Evolutionary conservation across 768 basidiomycete genomes (phyloP), one percentile per base, ranked within the genome.

Genomic region (Leccinum obscurum): DNA sequence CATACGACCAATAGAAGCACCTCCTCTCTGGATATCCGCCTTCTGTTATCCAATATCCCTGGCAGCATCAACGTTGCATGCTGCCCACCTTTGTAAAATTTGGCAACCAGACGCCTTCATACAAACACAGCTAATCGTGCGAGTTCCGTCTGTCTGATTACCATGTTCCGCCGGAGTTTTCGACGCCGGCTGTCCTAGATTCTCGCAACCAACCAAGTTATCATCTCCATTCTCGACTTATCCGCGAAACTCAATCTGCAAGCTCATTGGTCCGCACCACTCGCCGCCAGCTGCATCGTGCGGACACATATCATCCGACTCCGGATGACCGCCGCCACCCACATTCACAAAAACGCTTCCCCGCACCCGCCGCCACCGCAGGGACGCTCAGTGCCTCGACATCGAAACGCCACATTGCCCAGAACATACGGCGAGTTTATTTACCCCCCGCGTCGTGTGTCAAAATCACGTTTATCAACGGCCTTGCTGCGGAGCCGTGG

Each of bases 291-390:
- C 22, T 22, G 13, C 6, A 9, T 50, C 39, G 15, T 35, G 14
- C 7, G 26, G 35, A 28, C 46, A 32, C 14, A 46, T 51, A 30
- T 10, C 22, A 39, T 7, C 34, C 28, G 30, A 7, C 48, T 60
- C 59, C 65, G 57, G 57, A 48, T 41, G 26, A n/a, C 53, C 59
- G 57, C 59, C 59, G 65, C 59, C 41, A 51, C 44, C 32, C 35
- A 50, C 30, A 44, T 3, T 10, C 50, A 1, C 50, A 1, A 37
- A 52, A 1, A 48, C 5, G 54, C 68, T 69, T 66, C 68, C 63
- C 58, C 64, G 55, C 56, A 52, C 61, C 68, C 68, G 68, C 39
- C 51, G 68, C 68, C 68, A 70, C 70, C 68, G 68, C 70, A 66
- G 0, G 41, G 58, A 56, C 53, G 46, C n/a, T 20, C 41, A 49